Evolutionary conservation across 306 rosid genomes (phyloP).

Genomic region (Morella rubra): DNA sequence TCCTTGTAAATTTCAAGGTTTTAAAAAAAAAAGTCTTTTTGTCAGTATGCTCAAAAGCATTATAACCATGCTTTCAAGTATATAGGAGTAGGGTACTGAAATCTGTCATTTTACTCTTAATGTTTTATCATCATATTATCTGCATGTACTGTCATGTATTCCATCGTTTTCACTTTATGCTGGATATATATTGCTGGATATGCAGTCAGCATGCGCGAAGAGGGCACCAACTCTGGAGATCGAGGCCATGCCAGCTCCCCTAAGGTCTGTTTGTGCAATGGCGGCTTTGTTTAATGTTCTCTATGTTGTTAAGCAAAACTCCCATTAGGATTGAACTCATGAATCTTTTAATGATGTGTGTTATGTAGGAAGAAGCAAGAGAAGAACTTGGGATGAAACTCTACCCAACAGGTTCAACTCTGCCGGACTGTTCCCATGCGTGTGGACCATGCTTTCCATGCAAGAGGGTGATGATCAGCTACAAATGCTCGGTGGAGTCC

Average conservation of each 20-base stretch:
- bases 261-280: conserved; percentile 38
- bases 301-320: too few relatives aligned
- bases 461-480: conserved; percentile 90
- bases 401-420: conserved; percentile 69
- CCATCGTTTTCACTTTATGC: conserved; percentile 4
- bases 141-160: background rate
- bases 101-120: background rate
- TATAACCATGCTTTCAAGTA: too few relatives aligned
- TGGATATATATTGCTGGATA: conserved; percentile 11
- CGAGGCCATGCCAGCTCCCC: conserved; percentile 5
- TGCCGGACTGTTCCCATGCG: conserved; percentile 95
- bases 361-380: conserved; percentile 38
- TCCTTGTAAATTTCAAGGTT: too few relatives aligned
- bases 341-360: background rate
- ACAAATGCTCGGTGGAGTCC: conserved; percentile 84
- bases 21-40: too few relatives aligned
- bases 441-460: conserved; percentile 95
- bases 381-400: conserved; percentile 51
- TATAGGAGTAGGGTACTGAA: too few relatives aligned
- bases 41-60: too few relatives aligned
- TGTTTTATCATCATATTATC: background rate
- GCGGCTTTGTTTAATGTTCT: too few relatives aligned
- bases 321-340: too few relatives aligned
- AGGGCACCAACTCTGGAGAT: conserved; percentile 17
- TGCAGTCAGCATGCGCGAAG: conserved; percentile 34